Evolutionary conservation across 805 yeast genomes (phyloP), one percentile per base, ranked within the genome.

Genomic region (Teunomyces aglyptinius): DNA sequence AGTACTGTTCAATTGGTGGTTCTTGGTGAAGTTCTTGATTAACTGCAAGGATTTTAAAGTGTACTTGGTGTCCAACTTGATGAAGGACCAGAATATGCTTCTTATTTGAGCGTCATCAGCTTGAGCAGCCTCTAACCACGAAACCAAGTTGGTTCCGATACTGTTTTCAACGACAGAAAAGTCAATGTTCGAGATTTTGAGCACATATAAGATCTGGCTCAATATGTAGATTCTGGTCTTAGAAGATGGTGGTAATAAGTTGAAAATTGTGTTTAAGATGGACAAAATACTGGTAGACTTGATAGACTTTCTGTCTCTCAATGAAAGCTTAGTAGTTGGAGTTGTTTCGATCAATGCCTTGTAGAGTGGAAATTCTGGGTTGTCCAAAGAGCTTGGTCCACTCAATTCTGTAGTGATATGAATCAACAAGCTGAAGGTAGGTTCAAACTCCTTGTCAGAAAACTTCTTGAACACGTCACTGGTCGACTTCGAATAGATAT

Each of bases 231-330:
- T 51, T 59, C 76, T 64, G 45, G 57, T 51, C 29, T 54, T 45
- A 18, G 72, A 65, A 6, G 64, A 47, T 44, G 56, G 62, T 35
- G 74, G 71, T 45, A 72, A 55, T 45, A 71, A 66, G 61, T 72
- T 73, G 67, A 72, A 73, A 36, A 70, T 59, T 22, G 67, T 68
- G 57, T 65, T 71, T 46, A 71, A 63, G 44, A 66, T 61, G 16
- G 76, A 70, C 58, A 73, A 62, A 31, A 72, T 59, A 36, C 73
- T 70, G 44, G 74, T 62, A 20, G 74, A 56, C 51, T 68, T 71
- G 49, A 73, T 68, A 31, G 73, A 60, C 54, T 64, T 70, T 61
- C 76, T 68, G 60, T 73, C 77, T 63, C 75, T 69, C 53, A 71
- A 63, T 10, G 72, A 60, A 13, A 71, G 72, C 48, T 64, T 67